Base-by-base conservation (phyloP, 1,139 yeast genomes). In the Torulaspora globosa region DNA sequence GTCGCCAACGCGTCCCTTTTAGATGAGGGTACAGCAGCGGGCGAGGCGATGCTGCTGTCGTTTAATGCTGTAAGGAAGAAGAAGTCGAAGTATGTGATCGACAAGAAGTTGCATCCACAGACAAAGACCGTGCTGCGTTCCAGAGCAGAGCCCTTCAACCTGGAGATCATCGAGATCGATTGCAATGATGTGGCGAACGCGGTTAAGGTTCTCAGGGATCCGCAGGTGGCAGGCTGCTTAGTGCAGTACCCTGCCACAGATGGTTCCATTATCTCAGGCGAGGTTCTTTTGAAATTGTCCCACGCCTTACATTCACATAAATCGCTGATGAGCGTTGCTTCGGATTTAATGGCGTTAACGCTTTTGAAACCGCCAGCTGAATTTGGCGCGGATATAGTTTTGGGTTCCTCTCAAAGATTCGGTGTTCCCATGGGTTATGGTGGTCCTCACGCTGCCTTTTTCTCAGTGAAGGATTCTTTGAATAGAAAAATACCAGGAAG, bases 351-450 rank as follows among this genome's bases (percentile, higher is more conserved):
- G 62, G 97, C 97, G 1, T 75, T 92, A 59, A 87, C 96, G 1
- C 69, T 92, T 42, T 70, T 92, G 51, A 82, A 83, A 60, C 84
- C 97, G 26, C 98, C 98, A 9, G 74, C 84, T 28, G 76, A 77
- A 38, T 86, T 85, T 61, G 90, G 90, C 44, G 97, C 97, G 39
- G 98, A 92, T 66, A 85, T 92, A 49, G 96, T 86, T 2, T 74
- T 92, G 47, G 98, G 98, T 46, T 82, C 89, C 15, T 79, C 97
- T 5, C 98, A 92, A 73, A 78, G 98, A 68, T 88, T 92, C 59
- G 98, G 98, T 61, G 97, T 92, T 38, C 97, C 98, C 47, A 79
- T 90, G 70, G 98, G 97, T 11, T 92, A 82, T 63, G 98, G 98
- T 62, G 98, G 98, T 28, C 98, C 98, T 5, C 98, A 92, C 66